phyloP scores from a whole-genome alignment of 768 basidiomycete genomes.

The Kwoniella botswanensis region DNA sequence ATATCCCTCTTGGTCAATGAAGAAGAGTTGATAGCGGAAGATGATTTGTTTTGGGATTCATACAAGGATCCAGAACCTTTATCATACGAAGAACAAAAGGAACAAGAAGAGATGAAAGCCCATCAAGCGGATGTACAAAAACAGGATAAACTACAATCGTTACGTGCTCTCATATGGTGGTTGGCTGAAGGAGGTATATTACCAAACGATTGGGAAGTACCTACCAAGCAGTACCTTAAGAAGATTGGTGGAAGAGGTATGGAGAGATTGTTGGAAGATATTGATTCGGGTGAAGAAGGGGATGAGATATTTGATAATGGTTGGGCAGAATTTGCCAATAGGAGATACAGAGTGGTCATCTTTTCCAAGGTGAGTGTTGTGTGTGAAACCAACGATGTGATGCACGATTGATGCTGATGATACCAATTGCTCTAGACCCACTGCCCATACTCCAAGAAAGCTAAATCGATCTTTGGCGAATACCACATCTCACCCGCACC shows the following conservation, averaged over 20 bases:
- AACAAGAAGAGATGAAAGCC: constrained; percentile 31
- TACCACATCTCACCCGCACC: constrained; percentile 50
- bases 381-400: neutral
- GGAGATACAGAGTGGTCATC: constrained; percentile 48
- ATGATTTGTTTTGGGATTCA: constrained; percentile 46
- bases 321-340: constrained; percentile 52
- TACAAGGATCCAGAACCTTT: constrained; percentile 38
- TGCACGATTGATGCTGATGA: neutral
- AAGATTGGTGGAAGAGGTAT: constrained; percentile 42
- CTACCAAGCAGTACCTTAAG: constrained; percentile 30
- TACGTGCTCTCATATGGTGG: constrained; percentile 51
- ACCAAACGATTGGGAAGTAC: constrained; percentile 41
- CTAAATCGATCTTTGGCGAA: constrained; percentile 50
- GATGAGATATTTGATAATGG: constrained; percentile 45
- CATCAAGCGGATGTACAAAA: constrained; percentile 37
- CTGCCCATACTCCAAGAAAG: constrained; percentile 58
- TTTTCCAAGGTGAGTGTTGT: constrained; percentile 54
- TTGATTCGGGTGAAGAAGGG: constrained; percentile 38
- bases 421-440: constrained; percentile 41
- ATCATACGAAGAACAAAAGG: constrained; percentile 34
- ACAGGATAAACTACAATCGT: constrained; percentile 37
- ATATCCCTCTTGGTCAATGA: constrained; percentile 37
- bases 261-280: constrained; percentile 43
- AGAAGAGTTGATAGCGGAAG: constrained; percentile 52
- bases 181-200: constrained; percentile 52